These are phyloP conservation scores for Tremella mesenterica DNA, from an alignment of 768 basidiomycete genomes.

Conservation along the genomic window DNA sequence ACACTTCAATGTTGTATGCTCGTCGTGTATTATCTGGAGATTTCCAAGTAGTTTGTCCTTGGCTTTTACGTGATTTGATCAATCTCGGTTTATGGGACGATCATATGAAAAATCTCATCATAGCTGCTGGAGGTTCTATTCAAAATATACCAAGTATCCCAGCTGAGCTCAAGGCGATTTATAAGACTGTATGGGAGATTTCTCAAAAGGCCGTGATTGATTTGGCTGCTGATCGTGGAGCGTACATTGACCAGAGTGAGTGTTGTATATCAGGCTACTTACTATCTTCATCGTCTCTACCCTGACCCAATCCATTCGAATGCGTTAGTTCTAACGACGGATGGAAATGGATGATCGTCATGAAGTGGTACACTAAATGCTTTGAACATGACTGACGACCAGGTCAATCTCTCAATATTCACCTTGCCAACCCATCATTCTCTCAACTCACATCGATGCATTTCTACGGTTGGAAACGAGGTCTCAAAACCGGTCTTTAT, in stretches of 20 bases:
- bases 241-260: conserved; percentile 97
- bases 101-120: conserved; percentile 98
- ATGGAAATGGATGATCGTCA: too few species aligned
- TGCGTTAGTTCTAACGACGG: too few species aligned
- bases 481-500: conserved; percentile 94
- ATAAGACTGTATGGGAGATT: conserved; percentile 99
- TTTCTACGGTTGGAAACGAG: conserved; percentile 97
- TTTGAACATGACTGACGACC: too few species aligned
- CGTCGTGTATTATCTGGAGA: conserved; percentile 98
- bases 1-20: conserved; percentile 98
- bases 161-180: conserved; percentile 86
- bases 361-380: too few species aligned
- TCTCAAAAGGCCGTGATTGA: conserved; percentile 97
- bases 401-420: conserved; percentile 82
- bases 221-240: conserved; percentile 95
- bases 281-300: too few species aligned
- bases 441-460: conserved; percentile 60
- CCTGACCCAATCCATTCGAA: too few species aligned
- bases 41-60: conserved; percentile 98
- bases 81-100: conserved; percentile 94
- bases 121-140: conserved; percentile 71
- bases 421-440: conserved; percentile 75
- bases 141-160: conserved; percentile 85
- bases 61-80: conserved; percentile 96
- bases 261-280: too few species aligned